These are phyloP conservation scores for Cystobasidium onofrii DNA, from an alignment of 768 basidiomycete species.

Conservation along the genomic window DNA sequence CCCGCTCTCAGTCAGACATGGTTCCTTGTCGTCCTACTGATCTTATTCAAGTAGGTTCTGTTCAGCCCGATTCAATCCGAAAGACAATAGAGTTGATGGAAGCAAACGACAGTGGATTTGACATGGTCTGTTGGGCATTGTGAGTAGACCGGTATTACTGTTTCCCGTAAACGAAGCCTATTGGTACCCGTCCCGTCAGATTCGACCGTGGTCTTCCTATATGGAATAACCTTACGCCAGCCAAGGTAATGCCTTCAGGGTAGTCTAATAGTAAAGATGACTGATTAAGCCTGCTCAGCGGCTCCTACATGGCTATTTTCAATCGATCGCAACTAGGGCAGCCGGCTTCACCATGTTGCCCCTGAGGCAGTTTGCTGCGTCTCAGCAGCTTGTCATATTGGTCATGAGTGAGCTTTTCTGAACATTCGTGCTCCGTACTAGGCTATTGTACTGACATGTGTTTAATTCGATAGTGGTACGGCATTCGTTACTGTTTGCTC, in stretches of 20 bases:
- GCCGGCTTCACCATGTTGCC: constrained; percentile 74
- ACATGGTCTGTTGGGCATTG: too few species aligned
- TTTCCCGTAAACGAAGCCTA: too few species aligned
- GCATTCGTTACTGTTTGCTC: too few species aligned
- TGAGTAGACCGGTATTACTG: too few species aligned
- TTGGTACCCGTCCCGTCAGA: too few species aligned
- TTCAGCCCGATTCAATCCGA: constrained; percentile 50
- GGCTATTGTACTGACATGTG: too few species aligned
- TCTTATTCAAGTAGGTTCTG: constrained; percentile 56
- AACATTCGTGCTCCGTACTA: constrained; percentile 5
- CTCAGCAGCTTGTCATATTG: constrained; percentile 73
- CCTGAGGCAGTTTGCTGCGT: constrained; percentile 68
- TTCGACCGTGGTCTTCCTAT: too few species aligned
- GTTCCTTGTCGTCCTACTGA: constrained; percentile 29
- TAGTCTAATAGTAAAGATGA: constrained; percentile 49
- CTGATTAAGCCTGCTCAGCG: constrained; percentile 53
- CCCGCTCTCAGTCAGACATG: constrained; percentile 29
- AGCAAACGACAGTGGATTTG: too few species aligned
- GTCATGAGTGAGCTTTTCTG: constrained; percentile 82
- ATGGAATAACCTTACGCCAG: too few species aligned
- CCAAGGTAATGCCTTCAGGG: constrained; percentile 42
- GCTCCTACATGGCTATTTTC: constrained; percentile 60
- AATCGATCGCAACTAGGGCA: constrained; percentile 67
- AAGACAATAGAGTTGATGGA: too few species aligned
- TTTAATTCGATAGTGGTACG: too few species aligned